phyloP scores from a whole-genome alignment of 2,329 filamentous ascomycete species.

The Colletotrichum abscissum region DNA sequence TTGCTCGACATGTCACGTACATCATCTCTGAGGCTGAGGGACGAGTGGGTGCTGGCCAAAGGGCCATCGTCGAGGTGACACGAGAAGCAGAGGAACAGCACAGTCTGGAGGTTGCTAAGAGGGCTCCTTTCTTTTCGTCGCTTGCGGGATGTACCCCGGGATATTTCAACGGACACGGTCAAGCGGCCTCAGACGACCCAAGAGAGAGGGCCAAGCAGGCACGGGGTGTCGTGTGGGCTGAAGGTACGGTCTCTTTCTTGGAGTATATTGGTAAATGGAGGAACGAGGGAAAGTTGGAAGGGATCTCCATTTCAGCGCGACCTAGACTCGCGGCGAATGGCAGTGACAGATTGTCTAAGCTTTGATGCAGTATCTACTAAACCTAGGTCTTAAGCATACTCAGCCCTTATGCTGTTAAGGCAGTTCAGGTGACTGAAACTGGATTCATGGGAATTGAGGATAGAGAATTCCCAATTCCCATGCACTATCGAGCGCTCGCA shows the following conservation, averaged over 20 bases:
- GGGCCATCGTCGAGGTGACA: neutral
- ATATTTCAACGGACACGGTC: neutral
- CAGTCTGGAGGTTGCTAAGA: neutral
- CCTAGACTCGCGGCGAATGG: neutral
- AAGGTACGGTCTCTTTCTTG: neutral
- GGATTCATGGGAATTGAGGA: no score
- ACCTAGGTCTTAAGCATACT: no score
- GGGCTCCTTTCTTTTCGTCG: neutral
- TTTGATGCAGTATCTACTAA: neutral
- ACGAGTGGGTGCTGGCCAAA: neutral
- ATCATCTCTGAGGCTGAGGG: constrained; percentile 43
- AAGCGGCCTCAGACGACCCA: neutral
- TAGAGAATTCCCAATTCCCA: no score
- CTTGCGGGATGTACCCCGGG: neutral
- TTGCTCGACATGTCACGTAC: constrained; percentile 55
- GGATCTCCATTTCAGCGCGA: neutral
- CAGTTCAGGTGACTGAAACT: no score
- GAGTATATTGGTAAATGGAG: neutral
- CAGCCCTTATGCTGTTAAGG: no score
- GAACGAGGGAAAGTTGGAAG: neutral
- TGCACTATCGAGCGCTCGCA: no score
- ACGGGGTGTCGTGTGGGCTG: neutral
- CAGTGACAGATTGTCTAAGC: neutral
- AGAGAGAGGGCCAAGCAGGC: neutral
- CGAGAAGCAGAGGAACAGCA: neutral